Evolutionary conservation across 2,329 filamentous ascomycete genomes (phyloP).

Genomic region (Aspergillus chevalieri): DNA sequence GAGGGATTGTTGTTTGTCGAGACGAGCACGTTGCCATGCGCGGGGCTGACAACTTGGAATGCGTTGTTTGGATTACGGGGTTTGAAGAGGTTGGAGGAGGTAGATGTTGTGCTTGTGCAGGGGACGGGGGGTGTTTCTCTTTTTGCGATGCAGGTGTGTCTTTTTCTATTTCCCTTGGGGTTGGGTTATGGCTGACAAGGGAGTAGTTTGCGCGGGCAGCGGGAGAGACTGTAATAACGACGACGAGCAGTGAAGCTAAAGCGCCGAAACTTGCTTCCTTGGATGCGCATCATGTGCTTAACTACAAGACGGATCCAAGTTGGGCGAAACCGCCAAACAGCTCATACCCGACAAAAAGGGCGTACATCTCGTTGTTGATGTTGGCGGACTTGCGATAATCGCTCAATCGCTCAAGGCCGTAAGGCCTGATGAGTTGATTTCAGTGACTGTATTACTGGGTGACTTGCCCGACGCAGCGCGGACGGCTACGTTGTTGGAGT

Average conservation of each 20-base stretch:
- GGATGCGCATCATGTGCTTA: constrained; percentile 53
- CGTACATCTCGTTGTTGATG: constrained; percentile 52
- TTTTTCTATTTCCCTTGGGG: background rate
- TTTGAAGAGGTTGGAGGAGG: constrained; percentile 26
- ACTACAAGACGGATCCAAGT: constrained; percentile 48
- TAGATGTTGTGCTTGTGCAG: constrained; percentile 46
- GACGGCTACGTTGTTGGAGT: background rate
- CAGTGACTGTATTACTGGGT: constrained; percentile 50
- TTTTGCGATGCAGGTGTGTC: constrained; percentile 41
- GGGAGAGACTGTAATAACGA: constrained; percentile 53
- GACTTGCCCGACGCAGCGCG: constrained; percentile 28
- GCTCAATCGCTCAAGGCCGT: constrained; percentile 39
- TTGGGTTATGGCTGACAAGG: background rate
- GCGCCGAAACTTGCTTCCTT: constrained; percentile 45
- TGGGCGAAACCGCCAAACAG: constrained; percentile 50
- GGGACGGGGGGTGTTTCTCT: constrained; percentile 50
- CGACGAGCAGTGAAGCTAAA: constrained; percentile 49
- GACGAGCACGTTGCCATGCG: constrained; percentile 44
- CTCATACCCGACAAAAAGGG: constrained; percentile 44
- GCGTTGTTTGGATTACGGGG: constrained; percentile 46
- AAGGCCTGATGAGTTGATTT: constrained; percentile 45
- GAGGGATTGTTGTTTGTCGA: constrained; percentile 42
- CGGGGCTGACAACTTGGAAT: constrained; percentile 47
- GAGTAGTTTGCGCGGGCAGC: constrained; percentile 37
- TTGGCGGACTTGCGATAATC: constrained; percentile 50